phyloP scores from a whole-genome alignment of 2,329 filamentous ascomycete species.

The Didymella pinodella region DNA sequence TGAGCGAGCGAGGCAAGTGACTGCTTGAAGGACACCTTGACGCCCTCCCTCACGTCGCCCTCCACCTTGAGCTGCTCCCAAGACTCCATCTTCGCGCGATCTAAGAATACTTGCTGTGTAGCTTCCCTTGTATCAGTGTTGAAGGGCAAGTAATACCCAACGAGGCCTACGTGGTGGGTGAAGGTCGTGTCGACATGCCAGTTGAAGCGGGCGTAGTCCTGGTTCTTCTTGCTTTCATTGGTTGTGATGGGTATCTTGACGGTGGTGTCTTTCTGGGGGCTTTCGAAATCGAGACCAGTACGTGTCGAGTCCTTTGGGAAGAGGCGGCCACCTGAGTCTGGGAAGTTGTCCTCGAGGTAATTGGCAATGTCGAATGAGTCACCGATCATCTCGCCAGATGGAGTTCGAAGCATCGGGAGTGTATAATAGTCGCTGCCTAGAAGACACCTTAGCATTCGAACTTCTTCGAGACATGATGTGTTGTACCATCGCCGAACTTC shows the following conservation, averaged over 20 bases:
- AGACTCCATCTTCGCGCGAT: conserved; percentile 53
- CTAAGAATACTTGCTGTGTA: conserved; percentile 58
- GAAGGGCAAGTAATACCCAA: conserved; percentile 57
- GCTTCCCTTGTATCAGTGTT: conserved; percentile 59
- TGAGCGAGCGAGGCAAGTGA: conserved; percentile 55
- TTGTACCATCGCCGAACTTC: conserved; percentile 59
- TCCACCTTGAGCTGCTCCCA: conserved; percentile 56
- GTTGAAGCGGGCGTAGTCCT: conserved; percentile 58
- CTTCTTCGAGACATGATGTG: not conserved
- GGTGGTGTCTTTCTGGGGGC: conserved; percentile 32
- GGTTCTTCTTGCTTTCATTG: conserved; percentile 49
- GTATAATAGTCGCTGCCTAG: conserved; percentile 64
- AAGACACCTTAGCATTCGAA: not conserved
- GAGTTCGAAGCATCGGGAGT: conserved; percentile 65
- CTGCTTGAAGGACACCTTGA: conserved; percentile 53
- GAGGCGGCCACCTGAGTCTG: conserved; percentile 57
- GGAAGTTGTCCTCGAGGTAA: conserved; percentile 64
- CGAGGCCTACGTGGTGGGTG: conserved; percentile 55
- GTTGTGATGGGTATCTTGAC: conserved; percentile 49
- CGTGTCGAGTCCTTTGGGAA: conserved; percentile 54
- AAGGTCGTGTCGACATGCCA: conserved; percentile 63
- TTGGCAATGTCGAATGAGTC: conserved; percentile 73
- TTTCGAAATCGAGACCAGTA: conserved; percentile 53
- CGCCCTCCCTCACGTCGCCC: conserved; percentile 52
- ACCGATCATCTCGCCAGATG: conserved; percentile 57